These are phyloP conservation scores for Pyricularia sp. DNA, from an alignment of 2,329 filamentous ascomycete species.

Conservation along the genomic window DNA sequence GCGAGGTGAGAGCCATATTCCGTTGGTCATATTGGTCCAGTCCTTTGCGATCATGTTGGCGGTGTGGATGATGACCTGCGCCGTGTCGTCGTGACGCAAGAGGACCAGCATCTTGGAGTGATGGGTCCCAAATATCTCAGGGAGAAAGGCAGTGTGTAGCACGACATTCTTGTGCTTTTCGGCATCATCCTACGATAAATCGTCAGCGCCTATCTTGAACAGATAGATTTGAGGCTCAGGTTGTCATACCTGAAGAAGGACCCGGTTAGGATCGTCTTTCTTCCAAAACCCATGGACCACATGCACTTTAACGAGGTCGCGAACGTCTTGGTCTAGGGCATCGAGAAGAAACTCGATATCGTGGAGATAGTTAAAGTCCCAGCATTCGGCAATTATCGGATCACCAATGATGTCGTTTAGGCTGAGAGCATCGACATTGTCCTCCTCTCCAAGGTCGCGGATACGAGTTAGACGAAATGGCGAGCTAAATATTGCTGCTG, in stretches of 20 bases:
- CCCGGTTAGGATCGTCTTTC: conserved; percentile 50
- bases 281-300: conserved; percentile 58
- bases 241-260: conserved; percentile 43
- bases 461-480: conserved; percentile 67
- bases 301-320: conserved; percentile 39
- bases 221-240: not conserved
- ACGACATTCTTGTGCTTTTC: conserved; percentile 56
- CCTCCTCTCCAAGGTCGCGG: conserved; percentile 45
- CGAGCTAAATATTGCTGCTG: conserved; percentile 33
- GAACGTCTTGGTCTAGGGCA: conserved; percentile 42
- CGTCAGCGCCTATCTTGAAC: not conserved
- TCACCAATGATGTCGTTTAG: conserved; percentile 63
- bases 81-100: conserved; percentile 64
- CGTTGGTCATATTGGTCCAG: conserved; percentile 84
- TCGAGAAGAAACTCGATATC: conserved; percentile 47
- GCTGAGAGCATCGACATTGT: conserved; percentile 57
- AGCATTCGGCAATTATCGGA: conserved; percentile 62
- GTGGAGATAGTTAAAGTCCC: conserved; percentile 62
- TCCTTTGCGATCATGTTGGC: conserved; percentile 86
- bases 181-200: conserved; percentile 43
- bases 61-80: conserved; percentile 77
- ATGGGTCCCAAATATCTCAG: conserved; percentile 79
- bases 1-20: conserved; percentile 66
- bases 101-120: conserved; percentile 83
- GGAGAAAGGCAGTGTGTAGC: conserved; percentile 67